Evolutionary conservation across 169 alveolate species (phyloP).

Genomic region (Miamiensis avidus): DNA sequence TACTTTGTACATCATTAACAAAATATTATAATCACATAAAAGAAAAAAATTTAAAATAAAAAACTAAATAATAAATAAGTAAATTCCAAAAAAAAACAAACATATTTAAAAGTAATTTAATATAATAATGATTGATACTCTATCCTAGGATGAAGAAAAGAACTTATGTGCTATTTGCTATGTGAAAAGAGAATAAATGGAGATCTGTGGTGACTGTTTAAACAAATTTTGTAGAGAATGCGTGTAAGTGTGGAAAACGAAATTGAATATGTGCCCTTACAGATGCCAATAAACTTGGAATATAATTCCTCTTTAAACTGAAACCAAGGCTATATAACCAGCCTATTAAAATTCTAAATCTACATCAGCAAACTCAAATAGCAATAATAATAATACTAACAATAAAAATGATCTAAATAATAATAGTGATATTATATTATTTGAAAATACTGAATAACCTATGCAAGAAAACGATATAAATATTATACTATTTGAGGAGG

Average conservation of each 20-base stretch:
- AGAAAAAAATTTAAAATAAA: too few species aligned
- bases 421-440: too few species aligned
- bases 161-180: neutral
- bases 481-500: too few species aligned
- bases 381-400: too few species aligned
- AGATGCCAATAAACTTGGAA: neutral
- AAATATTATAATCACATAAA: neutral
- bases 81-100: neutral
- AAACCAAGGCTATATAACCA: too few species aligned
- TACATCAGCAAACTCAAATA: too few species aligned
- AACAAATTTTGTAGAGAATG: neutral
- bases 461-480: too few species aligned
- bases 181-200: neutral
- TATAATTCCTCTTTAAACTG: neutral
- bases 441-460: too few species aligned
- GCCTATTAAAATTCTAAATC: too few species aligned
- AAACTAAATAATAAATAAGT: too few species aligned
- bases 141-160: neutral
- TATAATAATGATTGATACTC: neutral
- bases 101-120: too few species aligned
- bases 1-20: neutral
- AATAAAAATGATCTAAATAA: too few species aligned
- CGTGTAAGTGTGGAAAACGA: neutral
- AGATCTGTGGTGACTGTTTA: neutral
- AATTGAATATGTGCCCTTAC: neutral